A percentile compares a stretch with the other conserved stretches of the same genome.
phyloP scores from a whole-genome alignment of 2,329 filamentous ascomycete species.

The Penicillium sp. region DNA sequence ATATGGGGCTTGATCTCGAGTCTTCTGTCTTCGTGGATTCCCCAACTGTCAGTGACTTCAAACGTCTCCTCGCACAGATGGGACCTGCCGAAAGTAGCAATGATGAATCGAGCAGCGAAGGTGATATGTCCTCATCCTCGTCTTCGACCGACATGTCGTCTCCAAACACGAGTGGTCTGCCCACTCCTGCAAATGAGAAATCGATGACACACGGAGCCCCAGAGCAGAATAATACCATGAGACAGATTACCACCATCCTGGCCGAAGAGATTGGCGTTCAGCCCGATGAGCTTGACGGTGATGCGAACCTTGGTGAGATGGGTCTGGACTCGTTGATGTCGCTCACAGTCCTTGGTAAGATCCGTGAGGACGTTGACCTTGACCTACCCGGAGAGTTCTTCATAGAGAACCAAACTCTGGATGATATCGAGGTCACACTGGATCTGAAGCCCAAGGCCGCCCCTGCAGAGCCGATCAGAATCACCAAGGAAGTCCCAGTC shows the following conservation, averaged over 20 bases:
- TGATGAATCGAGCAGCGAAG: conserved; percentile 32
- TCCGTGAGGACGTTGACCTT: conserved; percentile 45
- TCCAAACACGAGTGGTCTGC: conserved; percentile 35
- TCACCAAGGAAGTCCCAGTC: conserved; percentile 25
- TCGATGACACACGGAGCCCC: conserved; percentile 11
- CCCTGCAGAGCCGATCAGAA: conserved; percentile 20
- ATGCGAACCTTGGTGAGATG: conserved; percentile 44
- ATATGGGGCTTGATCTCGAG: conserved; percentile 59
- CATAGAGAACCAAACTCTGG: conserved; percentile 44
- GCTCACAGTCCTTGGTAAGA: conserved; percentile 45
- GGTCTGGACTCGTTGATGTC: conserved; percentile 50
- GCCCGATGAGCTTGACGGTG: conserved; percentile 40
- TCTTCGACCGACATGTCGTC: conserved; percentile 37
- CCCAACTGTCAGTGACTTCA: conserved; percentile 60
- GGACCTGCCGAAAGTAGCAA: conserved; percentile 32
- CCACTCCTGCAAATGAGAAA: conserved; percentile 31
- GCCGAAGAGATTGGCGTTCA: conserved; percentile 47
- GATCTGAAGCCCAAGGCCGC: conserved; percentile 40
- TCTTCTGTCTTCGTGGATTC: conserved; percentile 61
- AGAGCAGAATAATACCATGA: conserved; percentile 36
- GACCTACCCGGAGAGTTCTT: conserved; percentile 47
- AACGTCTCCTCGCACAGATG: conserved; percentile 51
- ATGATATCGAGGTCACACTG: conserved; percentile 40
- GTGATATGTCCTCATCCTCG: conserved; percentile 29
- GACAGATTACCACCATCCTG: conserved; percentile 42